Percentiles rank a stretch among this genome's conserved stretches.
These are phyloP conservation scores for Neofusicoccum cordaticola DNA, from an alignment of 2,329 filamentous ascomycete genomes.

Conservation along the genomic window DNA sequence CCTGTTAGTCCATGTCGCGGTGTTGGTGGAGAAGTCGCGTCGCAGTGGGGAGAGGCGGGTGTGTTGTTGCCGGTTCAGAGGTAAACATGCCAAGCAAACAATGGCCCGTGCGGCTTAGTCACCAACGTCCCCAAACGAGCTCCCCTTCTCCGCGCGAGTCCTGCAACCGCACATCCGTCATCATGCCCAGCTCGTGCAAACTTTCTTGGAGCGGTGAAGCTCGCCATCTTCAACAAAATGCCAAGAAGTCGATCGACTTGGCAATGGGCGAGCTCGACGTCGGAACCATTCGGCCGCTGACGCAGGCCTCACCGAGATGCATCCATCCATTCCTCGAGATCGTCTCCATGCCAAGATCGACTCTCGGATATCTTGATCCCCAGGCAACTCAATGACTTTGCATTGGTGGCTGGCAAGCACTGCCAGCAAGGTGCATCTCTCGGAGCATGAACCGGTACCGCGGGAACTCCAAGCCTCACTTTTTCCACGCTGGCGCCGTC, in stretches of 20 bases:
- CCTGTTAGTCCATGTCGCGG: constrained; percentile 10
- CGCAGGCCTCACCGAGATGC: background rate
- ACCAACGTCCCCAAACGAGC: background rate
- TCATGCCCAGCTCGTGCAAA: background rate
- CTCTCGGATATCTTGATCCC: background rate
- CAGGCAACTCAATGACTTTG: background rate
- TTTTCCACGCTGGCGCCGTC: background rate
- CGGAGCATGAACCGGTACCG: background rate
- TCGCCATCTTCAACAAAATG: background rate
- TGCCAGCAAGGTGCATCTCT: background rate
- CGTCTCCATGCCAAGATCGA: background rate
- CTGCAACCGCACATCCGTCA: background rate
- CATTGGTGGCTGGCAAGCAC: background rate
- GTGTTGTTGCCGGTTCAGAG: background rate
- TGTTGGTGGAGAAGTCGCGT: constrained; percentile 17
- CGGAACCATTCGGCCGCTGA: background rate
- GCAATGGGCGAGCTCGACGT: background rate
- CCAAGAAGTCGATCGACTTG: background rate
- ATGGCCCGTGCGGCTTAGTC: constrained; percentile 5
- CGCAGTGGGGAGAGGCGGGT: constrained; percentile 8
- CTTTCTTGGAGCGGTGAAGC: background rate
- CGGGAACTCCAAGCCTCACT: background rate
- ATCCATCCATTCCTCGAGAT: background rate
- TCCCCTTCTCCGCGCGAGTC: background rate
- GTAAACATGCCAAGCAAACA: constrained; percentile 16